These are phyloP conservation scores for Noccaea caerulescens DNA, from an alignment of 345 rosid genomes.

Conservation along the genomic window DNA sequence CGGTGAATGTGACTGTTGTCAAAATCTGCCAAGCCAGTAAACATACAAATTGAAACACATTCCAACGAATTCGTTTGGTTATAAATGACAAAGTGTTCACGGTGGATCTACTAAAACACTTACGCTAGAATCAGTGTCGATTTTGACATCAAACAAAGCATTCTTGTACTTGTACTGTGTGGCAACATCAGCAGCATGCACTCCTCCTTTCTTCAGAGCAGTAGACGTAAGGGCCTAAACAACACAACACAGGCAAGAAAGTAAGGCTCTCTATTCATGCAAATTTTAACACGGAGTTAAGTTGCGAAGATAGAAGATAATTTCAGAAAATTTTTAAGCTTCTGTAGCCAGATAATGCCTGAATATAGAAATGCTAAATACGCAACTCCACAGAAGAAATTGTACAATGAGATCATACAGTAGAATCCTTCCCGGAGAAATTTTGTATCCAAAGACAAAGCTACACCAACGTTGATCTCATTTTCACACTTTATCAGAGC, in stretches of 20 bases:
- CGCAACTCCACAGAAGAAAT: background rate
- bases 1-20: conserved; percentile 68
- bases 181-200: conserved; percentile 78
- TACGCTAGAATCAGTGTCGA: conserved; percentile 85
- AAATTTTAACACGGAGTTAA: background rate
- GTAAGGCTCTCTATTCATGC: background rate
- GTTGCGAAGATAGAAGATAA: background rate
- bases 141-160: conserved; percentile 70
- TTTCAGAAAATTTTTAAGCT: background rate
- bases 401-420: background rate
- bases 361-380: background rate
- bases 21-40: conserved; percentile 55
- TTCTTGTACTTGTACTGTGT: conserved; percentile 78
- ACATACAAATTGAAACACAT: background rate
- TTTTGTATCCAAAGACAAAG: conserved; percentile 17
- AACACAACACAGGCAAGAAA: conserved; percentile 5
- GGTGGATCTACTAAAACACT: conserved; percentile 29
- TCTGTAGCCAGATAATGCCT: background rate
- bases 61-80: background rate
- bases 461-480: background rate
- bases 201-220: conserved; percentile 75
- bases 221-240: conserved; percentile 82
- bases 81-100: background rate
- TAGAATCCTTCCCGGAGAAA: conserved; percentile 1
- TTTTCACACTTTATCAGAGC: conserved; percentile 2